Evolutionary conservation across 2,329 filamentous ascomycete genomes (phyloP).

Genomic region (Neofusicoccum kwambonambiense): DNA sequence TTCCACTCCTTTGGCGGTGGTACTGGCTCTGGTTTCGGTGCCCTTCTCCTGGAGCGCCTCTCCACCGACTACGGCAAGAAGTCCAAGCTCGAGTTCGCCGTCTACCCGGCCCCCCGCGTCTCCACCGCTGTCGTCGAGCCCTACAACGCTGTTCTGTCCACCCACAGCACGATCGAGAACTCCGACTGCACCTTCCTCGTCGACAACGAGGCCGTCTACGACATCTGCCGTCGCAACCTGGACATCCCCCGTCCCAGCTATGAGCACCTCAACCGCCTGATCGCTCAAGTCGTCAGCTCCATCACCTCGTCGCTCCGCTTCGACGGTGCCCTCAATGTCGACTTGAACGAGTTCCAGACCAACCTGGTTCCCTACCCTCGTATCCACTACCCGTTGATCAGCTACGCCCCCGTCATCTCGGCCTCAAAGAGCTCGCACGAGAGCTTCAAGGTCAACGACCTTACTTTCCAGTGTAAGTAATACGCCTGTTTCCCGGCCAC

Average conservation of each 20-base stretch:
- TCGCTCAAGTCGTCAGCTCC: conserved; percentile 97
- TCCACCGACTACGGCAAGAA: conserved; percentile 99
- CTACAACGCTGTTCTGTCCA: conserved; percentile 99
- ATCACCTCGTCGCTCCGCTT: conserved; percentile 98
- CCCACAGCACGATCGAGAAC: conserved; percentile 98
- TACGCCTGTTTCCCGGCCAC: neutral
- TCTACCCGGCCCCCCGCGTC: conserved; percentile 96
- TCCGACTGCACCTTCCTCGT: conserved; percentile 99
- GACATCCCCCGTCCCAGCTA: conserved; percentile 97
- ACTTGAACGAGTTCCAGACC: conserved; percentile 99
- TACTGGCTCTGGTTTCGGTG: conserved; percentile 97
- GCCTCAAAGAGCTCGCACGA: conserved; percentile 95
- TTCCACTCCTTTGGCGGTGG: conserved; percentile 99
- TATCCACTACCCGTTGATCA: conserved; percentile 98
- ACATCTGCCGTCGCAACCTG: conserved; percentile 97
- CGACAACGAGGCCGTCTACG: conserved; percentile 99
- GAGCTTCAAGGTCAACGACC: conserved; percentile 81
- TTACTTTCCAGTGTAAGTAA: conserved; percentile 69
- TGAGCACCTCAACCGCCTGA: conserved; percentile 98
- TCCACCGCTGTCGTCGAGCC: conserved; percentile 98
- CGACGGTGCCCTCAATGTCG: conserved; percentile 97
- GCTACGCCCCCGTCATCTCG: conserved; percentile 91
- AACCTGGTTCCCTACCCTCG: conserved; percentile 98
- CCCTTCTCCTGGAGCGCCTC: conserved; percentile 96
- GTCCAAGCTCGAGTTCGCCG: conserved; percentile 99